These are phyloP conservation scores for Sphaerostilbella broomeana DNA, from an alignment of 2,329 filamentous ascomycete species.

Conservation along the genomic window DNA sequence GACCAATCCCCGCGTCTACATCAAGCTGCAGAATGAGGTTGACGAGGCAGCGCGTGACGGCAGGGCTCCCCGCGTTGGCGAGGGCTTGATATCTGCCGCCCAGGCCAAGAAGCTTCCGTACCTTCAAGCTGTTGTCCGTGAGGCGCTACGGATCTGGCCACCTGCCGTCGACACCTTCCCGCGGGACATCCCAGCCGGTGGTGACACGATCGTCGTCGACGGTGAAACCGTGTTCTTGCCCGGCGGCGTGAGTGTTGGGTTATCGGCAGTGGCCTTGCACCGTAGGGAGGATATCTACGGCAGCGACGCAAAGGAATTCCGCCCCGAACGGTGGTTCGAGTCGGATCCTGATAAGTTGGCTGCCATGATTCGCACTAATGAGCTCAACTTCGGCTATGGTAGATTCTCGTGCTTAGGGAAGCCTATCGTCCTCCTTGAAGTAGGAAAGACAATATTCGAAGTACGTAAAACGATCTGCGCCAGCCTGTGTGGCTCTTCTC, in stretches of 20 bases:
- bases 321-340: conserved; percentile 34
- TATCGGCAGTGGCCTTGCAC: conserved; percentile 26
- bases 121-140: conserved; percentile 40
- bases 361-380: conserved; percentile 28
- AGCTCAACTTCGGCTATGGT: conserved; percentile 33
- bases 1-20: conserved; percentile 40
- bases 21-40: conserved; percentile 43
- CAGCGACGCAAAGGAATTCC: conserved; percentile 26
- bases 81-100: conserved; percentile 31
- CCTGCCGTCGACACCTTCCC: conserved; percentile 23
- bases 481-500: too few relatives aligned
- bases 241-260: conserved; percentile 25
- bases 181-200: conserved; percentile 18
- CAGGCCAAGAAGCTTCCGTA: conserved; percentile 36
- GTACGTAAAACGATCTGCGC: conserved; percentile 24
- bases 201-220: conserved; percentile 23
- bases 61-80: conserved; percentile 32
- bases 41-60: conserved; percentile 38
- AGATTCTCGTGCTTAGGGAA: conserved; percentile 33
- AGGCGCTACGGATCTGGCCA: conserved; percentile 29
- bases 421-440: conserved; percentile 31
- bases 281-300: conserved; percentile 28
- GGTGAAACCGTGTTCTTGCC: conserved; percentile 34
- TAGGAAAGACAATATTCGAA: conserved; percentile 35
- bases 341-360: conserved; percentile 22